Percentiles rank a stretch among this genome's conserved stretches.
Evolutionary conservation across 345 rosid genomes (phyloP).

Genomic region (Bretschneidera sinensis): DNA sequence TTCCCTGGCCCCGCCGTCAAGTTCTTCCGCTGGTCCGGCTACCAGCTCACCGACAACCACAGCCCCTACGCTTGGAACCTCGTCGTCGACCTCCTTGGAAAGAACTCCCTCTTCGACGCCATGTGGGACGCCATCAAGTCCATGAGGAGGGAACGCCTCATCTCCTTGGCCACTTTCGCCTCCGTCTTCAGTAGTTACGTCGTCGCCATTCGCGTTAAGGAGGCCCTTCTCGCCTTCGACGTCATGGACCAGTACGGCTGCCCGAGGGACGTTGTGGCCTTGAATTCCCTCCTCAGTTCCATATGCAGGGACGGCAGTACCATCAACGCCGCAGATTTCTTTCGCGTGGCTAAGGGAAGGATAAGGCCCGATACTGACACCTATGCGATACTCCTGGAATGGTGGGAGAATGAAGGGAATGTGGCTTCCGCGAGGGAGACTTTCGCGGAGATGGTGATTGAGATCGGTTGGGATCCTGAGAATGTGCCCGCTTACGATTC

Average conservation of each 20-base stretch:
- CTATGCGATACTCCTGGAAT: slow-evolving; percentile 52
- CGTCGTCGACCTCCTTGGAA: slow-evolving; percentile 59
- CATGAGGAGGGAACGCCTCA: slow-evolving; percentile 36
- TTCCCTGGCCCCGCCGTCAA: slow-evolving; percentile 50
- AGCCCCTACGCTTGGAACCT: slow-evolving; percentile 70
- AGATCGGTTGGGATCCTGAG: slow-evolving; percentile 51
- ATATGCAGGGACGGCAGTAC: slow-evolving; percentile 52
- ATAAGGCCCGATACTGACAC: slow-evolving; percentile 48
- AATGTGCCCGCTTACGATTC: slow-evolving; percentile 55
- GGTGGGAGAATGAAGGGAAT: slow-evolving; percentile 57
- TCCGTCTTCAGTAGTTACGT: slow-evolving; percentile 61
- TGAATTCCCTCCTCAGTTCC: slow-evolving; percentile 62
- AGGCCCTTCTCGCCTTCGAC: slow-evolving; percentile 47
- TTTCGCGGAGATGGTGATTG: slow-evolving; percentile 40
- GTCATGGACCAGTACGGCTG: slow-evolving; percentile 52
- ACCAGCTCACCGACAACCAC: slow-evolving; percentile 37
- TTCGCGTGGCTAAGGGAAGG: slow-evolving; percentile 27
- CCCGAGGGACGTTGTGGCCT: slow-evolving; percentile 32
- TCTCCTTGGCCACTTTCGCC: slow-evolving; percentile 60
- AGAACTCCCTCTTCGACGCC: slow-evolving; percentile 49
- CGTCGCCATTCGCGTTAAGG: slow-evolving; percentile 28
- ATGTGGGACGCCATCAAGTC: slow-evolving; percentile 73
- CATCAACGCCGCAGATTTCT: slow-evolving; percentile 33
- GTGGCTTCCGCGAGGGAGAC: slow-evolving; percentile 25
- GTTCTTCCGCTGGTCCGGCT: slow-evolving; percentile 65